Percentiles rank a stretch among this genome's conserved stretches.
These are phyloP conservation scores for Penicillium sp. DNA, from an alignment of 2,329 filamentous ascomycete species.

Conservation along the genomic window DNA sequence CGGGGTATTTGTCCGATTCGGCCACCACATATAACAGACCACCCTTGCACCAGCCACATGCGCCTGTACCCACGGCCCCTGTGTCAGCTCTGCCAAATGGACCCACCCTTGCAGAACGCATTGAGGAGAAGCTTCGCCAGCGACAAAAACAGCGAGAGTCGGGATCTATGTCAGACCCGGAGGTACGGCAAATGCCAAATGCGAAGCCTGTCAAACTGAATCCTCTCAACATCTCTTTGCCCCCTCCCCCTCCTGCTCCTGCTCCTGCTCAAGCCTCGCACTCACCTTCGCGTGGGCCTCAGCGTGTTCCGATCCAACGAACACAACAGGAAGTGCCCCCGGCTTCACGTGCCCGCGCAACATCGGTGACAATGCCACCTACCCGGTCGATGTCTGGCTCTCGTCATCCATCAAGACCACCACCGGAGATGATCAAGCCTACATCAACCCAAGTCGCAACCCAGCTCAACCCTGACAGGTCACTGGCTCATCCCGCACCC, in stretches of 20 bases:
- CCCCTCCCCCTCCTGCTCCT: slow-evolving; percentile 3
- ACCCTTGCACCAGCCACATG: neutral
- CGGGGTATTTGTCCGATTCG: slow-evolving; percentile 29
- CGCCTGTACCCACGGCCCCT: slow-evolving; percentile 4
- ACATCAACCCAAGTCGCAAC: neutral
- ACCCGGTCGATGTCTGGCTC: slow-evolving; percentile 11
- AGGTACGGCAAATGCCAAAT: slow-evolving; percentile 4
- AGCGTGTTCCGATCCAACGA: slow-evolving; percentile 1
- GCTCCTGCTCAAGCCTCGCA: slow-evolving; percentile 6
- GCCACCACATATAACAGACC: slow-evolving; percentile 10
- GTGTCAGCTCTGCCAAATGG: slow-evolving; percentile 9
- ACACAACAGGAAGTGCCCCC: slow-evolving; percentile 5
- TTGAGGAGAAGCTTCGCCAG: slow-evolving; percentile 37
- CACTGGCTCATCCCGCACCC: slow-evolving; percentile 8
- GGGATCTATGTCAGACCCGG: slow-evolving; percentile 16
- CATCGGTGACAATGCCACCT: slow-evolving; percentile 10
- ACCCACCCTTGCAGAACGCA: slow-evolving; percentile 31
- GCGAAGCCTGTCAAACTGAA: slow-evolving; percentile 6
- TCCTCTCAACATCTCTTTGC: neutral
- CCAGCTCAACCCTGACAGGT: slow-evolving; percentile 5
- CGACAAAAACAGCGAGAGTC: slow-evolving; percentile 31
- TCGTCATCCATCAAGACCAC: neutral
- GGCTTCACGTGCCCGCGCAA: slow-evolving; percentile 9
- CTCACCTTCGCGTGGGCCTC: slow-evolving; percentile 12
- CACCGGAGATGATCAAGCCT: neutral